Base-by-base conservation (phyloP, 805 yeast species). In the Pichia cabralensis region DNA sequence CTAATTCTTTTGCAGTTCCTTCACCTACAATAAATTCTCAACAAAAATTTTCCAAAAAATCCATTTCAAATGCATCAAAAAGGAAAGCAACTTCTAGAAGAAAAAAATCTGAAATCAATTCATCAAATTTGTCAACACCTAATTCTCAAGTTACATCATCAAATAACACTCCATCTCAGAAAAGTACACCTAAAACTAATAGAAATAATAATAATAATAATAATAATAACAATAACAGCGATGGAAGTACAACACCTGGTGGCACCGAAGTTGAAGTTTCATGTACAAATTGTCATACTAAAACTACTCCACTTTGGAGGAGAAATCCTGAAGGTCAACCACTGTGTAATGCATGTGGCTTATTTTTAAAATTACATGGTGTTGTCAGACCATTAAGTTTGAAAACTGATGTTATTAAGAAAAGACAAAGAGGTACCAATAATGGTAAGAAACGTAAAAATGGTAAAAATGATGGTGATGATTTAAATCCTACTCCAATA, bases 241-340 rank as follows among this genome's bases (percentile, higher is more conserved):
- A 14, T 24, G 8, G 6, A 13, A 13, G 6, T 9, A 20, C 22
- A 20, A 20, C 22, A 20, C 22, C 22, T 14, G 11, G 12, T 24
- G 27, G 12, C 7, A 20, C 5, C 9, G 44, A 40, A 11, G 34
- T 33, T 7, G 39, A 43, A 26, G 52, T 53, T 8, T 44, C 54
- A 5, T 89, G 97, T 58, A 77, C 89, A 13, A 89, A 89, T 58
- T 89, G 98, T 58, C 78, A 80, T 49, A 89, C 98, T 0, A 75
- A 71, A 43, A 86, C 94, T 13, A 89, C 98, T 0, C 98, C 98
- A 1, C 58, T 89, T 13, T 89, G 98, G 98, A 66, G 98, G 47
- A 67, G 96, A 32, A 84, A 85, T 48, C 86, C 94, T 0, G 83
- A 82, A 39, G 96, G 96, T 2, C 80, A 83, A 49, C 94, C 96